phyloP scores from a whole-genome alignment of 2,329 filamentous ascomycete species.

The Bipolaris victoriae region DNA sequence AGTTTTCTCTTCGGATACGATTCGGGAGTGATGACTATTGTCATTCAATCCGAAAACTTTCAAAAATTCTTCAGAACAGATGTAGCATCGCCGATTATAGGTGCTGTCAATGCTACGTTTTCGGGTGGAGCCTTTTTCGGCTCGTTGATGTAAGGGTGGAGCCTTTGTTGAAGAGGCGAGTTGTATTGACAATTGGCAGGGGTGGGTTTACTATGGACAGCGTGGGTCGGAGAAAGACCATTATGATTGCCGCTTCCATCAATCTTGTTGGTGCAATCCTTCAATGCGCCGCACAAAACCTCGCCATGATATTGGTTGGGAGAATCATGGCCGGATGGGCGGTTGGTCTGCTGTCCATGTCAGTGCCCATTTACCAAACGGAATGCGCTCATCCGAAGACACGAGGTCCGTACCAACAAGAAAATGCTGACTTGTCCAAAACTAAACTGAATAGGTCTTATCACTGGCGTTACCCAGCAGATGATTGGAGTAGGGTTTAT shows the following conservation, averaged over 20 bases:
- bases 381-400: slow-evolving; percentile 66
- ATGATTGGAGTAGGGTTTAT: slow-evolving; percentile 65
- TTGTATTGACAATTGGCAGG: slow-evolving; percentile 25
- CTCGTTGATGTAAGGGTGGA: slow-evolving; percentile 52
- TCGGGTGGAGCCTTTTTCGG: slow-evolving; percentile 64
- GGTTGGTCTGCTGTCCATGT: slow-evolving; percentile 64
- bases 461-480: slow-evolving; percentile 64
- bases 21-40: slow-evolving; percentile 54
- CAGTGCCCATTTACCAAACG: slow-evolving; percentile 68
- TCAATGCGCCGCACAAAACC: slow-evolving; percentile 62
- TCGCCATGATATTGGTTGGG: slow-evolving; percentile 64
- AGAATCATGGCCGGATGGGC: slow-evolving; percentile 66
- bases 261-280: slow-evolving; percentile 64
- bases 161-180: background rate
- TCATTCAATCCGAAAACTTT: slow-evolving; percentile 64
- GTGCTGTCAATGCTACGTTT: slow-evolving; percentile 69
- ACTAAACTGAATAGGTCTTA: slow-evolving; percentile 45
- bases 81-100: slow-evolving; percentile 59
- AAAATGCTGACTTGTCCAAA: background rate
- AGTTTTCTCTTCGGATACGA: slow-evolving; percentile 48
- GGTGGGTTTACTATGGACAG: slow-evolving; percentile 66
- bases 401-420: slow-evolving; percentile 50
- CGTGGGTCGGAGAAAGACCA: slow-evolving; percentile 65
- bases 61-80: slow-evolving; percentile 62
- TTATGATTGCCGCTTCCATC: slow-evolving; percentile 65